Evolutionary conservation across 2,329 filamentous ascomycete genomes (phyloP), one percentile per base, ranked within the genome.

Genomic region (Alternaria sp.): DNA sequence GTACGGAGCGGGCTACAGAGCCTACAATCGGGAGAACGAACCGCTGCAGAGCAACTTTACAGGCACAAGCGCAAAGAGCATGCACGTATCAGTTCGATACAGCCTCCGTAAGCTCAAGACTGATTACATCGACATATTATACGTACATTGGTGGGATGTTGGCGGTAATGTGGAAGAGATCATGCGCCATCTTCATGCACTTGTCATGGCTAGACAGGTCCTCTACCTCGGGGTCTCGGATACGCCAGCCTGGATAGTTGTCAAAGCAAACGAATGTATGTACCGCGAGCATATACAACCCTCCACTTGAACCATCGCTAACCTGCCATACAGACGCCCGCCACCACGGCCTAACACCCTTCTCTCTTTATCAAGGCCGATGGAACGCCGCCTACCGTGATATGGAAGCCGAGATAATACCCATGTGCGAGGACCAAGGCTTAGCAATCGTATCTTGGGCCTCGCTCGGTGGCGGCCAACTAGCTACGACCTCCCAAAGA

Each of bases 131-230:
- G 8, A 28, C 18, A 28, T n/a, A 3, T 3, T 43, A 22, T 43
- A 43, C 22, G n/a, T 28, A 45, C 16, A 45, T 9, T 78, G 77
- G 74, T 81, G 77, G 78, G 78, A 81, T 57, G 78, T 75, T 64
- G 72, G 76, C 4, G 78, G 78, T 30, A 74, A 74, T 3, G 73
- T 81, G n/a, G 74, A 78, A 56, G 79, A 38, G 36, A 38, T 8
- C 36, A 38, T 38, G 36, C 16, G 16, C 7, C 36, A 18, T 38
- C 36, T 38, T 3, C 36, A 38, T 10, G 36, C 36, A 7, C 36
- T 38, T 18, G 36, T 38, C 36, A 38, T 38, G 36, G 36, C 36
- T 12, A 38, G 36, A 38, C 16, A 38, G 6, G 36, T 38, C 1
- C 36, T 38, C 36, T 38, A 38, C 11, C 36, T 38, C 11, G 36